Evolutionary conservation across 768 basidiomycete species (phyloP), one percentile per base, ranked within the genome.

Genomic region (Dacryopinax primogenitus): DNA sequence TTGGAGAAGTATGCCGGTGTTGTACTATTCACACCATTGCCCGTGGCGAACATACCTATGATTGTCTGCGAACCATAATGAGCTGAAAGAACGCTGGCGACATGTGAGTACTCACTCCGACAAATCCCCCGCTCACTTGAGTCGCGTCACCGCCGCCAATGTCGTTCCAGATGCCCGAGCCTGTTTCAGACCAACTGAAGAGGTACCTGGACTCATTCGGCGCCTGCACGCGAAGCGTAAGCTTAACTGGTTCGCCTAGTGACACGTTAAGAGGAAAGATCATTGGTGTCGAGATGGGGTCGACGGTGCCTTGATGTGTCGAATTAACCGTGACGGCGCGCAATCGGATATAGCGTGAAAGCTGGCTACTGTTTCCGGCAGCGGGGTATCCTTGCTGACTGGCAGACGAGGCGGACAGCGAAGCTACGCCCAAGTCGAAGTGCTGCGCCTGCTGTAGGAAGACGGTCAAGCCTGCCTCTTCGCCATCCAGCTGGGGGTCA

Each of bases 1-100:
- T 58, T 58, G 15, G 51, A 58, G 51, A 58, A 58, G 51, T 58
- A 58, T 7, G 51, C 51, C 26, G 51, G 51, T 21, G 26, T 58
- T 18, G 51, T 58, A 18, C 51, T 58, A 21, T 58, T 58, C 26
- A 58, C 18, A 3, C 51, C 51, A 21, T 58, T 58, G 23, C 51
- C 51, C 15, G 13, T 58, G 15, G 51, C 51, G 51, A 58, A 58
- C 51, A 58, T 58, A 30, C 51, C 51, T 23, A 58, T 30, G 18
- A 58, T 58, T 15, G 51, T 58, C 51, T 58, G 30, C 6, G 15
- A 28, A 15, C 26, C 3, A 2, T 23, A 28, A 23, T 15, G 51
- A 9, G 3, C 32, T 30, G 26, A 26, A 7, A 13, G 7, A 47
- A 58, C 26, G 13, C 15, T 28, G 2, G n/a, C 32, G 30, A 58